Percentiles rank a stretch among this genome's conserved stretches.
Conservation (phyloP, 768 basidiomycete genomes). For the Russula sp. region DNA sequence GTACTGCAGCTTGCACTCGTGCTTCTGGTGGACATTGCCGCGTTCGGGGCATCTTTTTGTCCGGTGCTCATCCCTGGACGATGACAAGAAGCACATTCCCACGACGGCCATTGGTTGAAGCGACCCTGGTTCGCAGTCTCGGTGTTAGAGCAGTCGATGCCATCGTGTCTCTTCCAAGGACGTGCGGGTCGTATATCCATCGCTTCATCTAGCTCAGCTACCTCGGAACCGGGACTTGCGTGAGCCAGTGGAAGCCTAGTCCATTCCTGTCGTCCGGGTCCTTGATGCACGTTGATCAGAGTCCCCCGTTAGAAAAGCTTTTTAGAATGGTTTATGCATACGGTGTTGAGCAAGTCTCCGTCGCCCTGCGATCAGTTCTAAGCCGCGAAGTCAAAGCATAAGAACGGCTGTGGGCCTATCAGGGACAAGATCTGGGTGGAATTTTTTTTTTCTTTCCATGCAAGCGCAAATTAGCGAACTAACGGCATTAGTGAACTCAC, state of each 20-base stretch:
- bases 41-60: not conserved
- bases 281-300: not conserved
- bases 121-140: not conserved
- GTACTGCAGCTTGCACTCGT: not conserved
- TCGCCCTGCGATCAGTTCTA: not conserved
- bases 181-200: not conserved
- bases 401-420: not conserved
- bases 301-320: not conserved
- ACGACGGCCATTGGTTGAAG: not conserved
- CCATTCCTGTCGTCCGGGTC: not conserved
- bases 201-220: not conserved
- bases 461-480: constrained; percentile 13
- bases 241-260: not conserved
- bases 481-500: not conserved
- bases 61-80: not conserved
- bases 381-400: not conserved
- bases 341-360: not conserved
- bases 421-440: constrained; percentile 10
- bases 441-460: constrained; percentile 1
- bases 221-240: not conserved
- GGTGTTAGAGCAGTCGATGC: not conserved
- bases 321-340: not conserved
- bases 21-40: not conserved
- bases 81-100: not conserved
- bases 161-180: not conserved